Conservation (phyloP, 331 rosid genomes). For the Malus hybrid region DNA sequence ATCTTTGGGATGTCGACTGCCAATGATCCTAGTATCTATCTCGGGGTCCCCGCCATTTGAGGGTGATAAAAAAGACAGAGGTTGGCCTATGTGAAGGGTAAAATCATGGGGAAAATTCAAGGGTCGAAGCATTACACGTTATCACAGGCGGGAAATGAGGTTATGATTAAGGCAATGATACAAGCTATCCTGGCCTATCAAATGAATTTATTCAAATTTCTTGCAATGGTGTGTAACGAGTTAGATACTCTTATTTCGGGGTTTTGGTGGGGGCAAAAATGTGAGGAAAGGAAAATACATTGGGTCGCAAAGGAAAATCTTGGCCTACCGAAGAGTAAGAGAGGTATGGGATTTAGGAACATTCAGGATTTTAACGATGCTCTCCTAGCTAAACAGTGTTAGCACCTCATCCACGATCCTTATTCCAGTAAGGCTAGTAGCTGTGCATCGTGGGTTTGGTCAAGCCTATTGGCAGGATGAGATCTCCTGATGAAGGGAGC, state of each 20-base stretch:
- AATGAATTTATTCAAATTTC: neutral
- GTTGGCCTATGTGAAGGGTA: too few species aligned
- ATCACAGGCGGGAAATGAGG: too few species aligned
- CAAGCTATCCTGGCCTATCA: neutral
- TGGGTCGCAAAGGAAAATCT: neutral
- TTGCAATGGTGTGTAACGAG: neutral
- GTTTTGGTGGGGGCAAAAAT: neutral
- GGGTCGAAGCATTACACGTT: neutral
- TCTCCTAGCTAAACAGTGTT: neutral
- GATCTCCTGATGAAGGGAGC: too few species aligned
- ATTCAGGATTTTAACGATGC: neutral
- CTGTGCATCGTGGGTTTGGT: too few species aligned
- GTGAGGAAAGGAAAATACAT: too few species aligned
- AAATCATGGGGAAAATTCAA: neutral
- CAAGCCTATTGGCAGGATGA: too few species aligned
- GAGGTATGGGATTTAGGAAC: neutral
- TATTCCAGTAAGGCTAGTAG: too few species aligned
- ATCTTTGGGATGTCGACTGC: fast-evolving
- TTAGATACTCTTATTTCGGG: too few species aligned
- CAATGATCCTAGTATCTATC: neutral
- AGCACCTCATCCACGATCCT: fast-evolving
- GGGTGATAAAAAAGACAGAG: neutral
- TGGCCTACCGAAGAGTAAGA: neutral
- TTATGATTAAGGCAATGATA: too few species aligned
- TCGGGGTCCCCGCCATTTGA: neutral